These are phyloP conservation scores for Neckera pumila DNA, from an alignment of 225 moss, liverwort and hornwort genomes.

Conservation along the genomic window DNA sequence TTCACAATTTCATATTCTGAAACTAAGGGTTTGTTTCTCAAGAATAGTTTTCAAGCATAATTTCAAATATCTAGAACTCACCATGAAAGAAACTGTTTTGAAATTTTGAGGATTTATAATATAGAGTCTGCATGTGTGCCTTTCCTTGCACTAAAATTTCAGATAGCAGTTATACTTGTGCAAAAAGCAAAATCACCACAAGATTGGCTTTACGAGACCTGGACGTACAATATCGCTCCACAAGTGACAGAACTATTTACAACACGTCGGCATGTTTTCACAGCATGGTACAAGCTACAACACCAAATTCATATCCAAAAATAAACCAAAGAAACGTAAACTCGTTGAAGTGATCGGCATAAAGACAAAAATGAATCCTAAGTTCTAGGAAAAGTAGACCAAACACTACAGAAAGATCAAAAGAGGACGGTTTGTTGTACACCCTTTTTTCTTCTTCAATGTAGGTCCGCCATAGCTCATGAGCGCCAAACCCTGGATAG, in stretches of 20 bases:
- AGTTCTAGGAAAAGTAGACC: not conserved
- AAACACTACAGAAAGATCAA: not conserved
- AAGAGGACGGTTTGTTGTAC: not conserved
- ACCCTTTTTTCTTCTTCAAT: not conserved
- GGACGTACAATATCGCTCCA: not conserved
- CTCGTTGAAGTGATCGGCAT: too few relatives aligned
- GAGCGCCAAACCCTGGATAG: slow-evolving; percentile 35
- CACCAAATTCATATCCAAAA: too few relatives aligned
- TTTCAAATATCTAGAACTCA: not conserved
- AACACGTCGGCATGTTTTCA: too few relatives aligned
- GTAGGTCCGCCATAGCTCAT: not conserved
- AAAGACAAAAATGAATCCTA: not conserved
- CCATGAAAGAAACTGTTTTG: not conserved
- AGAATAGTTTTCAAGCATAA: not conserved
- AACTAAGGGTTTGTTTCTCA: not conserved
- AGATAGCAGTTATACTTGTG: too few relatives aligned
- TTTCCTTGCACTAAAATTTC: not conserved
- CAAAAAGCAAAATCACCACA: too few relatives aligned
- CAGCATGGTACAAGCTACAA: too few relatives aligned
- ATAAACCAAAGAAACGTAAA: too few relatives aligned
- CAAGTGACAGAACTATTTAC: not conserved
- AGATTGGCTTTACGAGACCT: too few relatives aligned
- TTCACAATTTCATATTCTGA: not conserved
- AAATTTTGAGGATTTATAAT: not conserved
- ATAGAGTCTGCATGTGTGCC: not conserved